Percentiles rank a stretch among this genome's conserved stretches.
These are phyloP conservation scores for Colletotrichum caudatum DNA, from an alignment of 2,329 filamentous ascomycete species.

Conservation along the genomic window DNA sequence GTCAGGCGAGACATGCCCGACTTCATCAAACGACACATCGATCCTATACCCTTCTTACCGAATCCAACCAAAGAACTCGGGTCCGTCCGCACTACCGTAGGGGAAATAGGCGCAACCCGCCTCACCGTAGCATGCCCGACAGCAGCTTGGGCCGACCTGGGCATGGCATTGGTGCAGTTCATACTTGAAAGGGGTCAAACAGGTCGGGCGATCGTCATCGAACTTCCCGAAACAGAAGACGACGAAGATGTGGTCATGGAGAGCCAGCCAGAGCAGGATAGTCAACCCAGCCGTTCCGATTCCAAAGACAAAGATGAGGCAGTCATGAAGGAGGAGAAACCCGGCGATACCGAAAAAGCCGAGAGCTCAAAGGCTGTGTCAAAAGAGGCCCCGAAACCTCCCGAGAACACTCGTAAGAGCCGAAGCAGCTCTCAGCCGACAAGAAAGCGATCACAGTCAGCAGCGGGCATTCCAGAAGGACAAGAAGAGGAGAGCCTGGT, in stretches of 20 bases:
- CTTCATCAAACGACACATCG: slow-evolving; percentile 65
- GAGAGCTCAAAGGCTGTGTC: slow-evolving; percentile 13
- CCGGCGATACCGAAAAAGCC: slow-evolving; percentile 22
- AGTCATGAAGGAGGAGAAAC: slow-evolving; percentile 48
- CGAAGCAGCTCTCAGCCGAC: slow-evolving; percentile 57
- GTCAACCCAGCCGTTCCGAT: slow-evolving; percentile 20
- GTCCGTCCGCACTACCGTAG: slow-evolving; percentile 32
- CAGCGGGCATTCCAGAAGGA: slow-evolving; percentile 67
- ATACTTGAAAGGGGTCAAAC: slow-evolving; percentile 51
- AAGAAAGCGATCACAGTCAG: slow-evolving; percentile 73
- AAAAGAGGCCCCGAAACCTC: slow-evolving; percentile 45
- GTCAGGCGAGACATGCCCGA: slow-evolving; percentile 63
- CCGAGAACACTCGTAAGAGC: slow-evolving; percentile 50
- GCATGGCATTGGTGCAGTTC: slow-evolving; percentile 55
- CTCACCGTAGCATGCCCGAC: slow-evolving; percentile 48
- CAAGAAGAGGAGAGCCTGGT: slow-evolving; percentile 68
- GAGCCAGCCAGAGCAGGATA: slow-evolving; percentile 28
- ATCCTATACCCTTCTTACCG: slow-evolving; percentile 73
- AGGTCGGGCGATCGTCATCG: slow-evolving; percentile 51
- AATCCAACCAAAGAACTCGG: slow-evolving; percentile 59
- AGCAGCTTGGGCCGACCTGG: slow-evolving; percentile 58
- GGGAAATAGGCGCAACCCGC: slow-evolving; percentile 41
- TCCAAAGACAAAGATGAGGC: slow-evolving; percentile 54
- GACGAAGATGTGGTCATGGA: slow-evolving; percentile 50
- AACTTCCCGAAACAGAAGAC: slow-evolving; percentile 53